These are phyloP conservation scores for Glycine latifolia DNA, from an alignment of 306 rosid genomes.

Conservation along the genomic window DNA sequence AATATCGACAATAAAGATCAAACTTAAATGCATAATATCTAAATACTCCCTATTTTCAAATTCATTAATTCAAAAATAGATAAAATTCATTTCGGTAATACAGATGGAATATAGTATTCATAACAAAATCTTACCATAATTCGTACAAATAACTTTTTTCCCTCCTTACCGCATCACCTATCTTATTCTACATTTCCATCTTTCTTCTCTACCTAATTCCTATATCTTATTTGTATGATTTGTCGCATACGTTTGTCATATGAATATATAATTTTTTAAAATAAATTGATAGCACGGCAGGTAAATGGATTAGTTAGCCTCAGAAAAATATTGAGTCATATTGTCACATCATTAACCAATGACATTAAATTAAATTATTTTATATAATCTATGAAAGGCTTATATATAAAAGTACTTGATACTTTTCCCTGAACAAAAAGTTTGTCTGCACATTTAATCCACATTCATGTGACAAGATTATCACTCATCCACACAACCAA, in stretches of 20 bases:
- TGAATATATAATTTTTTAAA: not conserved
- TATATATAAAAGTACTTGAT: slow-evolving; percentile 23
- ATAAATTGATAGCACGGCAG: not conserved
- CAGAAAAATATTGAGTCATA: not conserved
- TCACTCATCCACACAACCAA: slow-evolving; percentile 27
- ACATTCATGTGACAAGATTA: slow-evolving; percentile 14
- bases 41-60: not conserved
- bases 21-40: too few relatives aligned
- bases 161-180: not conserved
- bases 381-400: slow-evolving; percentile 11
- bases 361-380: not conserved
- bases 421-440: slow-evolving; percentile 26
- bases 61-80: too few relatives aligned
- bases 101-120: not conserved
- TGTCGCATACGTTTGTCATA: not conserved
- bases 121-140: not conserved
- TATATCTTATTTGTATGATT: not conserved
- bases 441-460: slow-evolving; percentile 24
- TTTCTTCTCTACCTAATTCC: not conserved
- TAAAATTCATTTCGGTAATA: not conserved
- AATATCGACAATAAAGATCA: too few relatives aligned
- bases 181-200: not conserved
- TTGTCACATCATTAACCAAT: slow-evolving; percentile 24
- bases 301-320: not conserved
- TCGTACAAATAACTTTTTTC: not conserved